Conservation (phyloP, 106 monocot genomes). For the Platanthera guangdongensis region DNA sequence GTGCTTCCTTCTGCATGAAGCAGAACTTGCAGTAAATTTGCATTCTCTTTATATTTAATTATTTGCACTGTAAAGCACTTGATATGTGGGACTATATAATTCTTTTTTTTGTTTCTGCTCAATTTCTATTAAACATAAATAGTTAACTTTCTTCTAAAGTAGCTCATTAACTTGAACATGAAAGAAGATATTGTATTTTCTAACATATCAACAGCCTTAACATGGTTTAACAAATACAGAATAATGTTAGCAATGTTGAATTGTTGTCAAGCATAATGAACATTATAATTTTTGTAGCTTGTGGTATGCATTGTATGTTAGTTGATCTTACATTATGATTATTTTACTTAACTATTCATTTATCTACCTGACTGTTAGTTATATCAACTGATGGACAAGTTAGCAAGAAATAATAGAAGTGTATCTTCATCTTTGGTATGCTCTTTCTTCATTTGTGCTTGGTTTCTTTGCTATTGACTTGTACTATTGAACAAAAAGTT, state of each 20-base stretch:
- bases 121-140: background rate
- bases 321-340: background rate
- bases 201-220: background rate
- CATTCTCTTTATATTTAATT: background rate
- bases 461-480: background rate
- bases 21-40: background rate
- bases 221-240: background rate
- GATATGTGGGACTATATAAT: background rate
- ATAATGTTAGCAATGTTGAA: background rate
- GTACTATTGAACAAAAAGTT: background rate
- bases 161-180: background rate
- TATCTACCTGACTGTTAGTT: conserved; percentile 31
- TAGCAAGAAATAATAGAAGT: conserved; percentile 27
- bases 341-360: background rate
- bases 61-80: background rate
- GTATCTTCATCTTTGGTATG: conserved; percentile 45
- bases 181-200: background rate
- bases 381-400: conserved; percentile 62
- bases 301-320: background rate
- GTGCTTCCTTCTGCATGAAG: background rate
- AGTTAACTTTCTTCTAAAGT: background rate
- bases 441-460: background rate
- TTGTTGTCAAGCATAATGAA: background rate
- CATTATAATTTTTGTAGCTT: background rate
- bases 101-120: background rate